Base-by-base conservation (phyloP, 164 flowering plant genomes). In the Paratinospora sagittata region DNA sequence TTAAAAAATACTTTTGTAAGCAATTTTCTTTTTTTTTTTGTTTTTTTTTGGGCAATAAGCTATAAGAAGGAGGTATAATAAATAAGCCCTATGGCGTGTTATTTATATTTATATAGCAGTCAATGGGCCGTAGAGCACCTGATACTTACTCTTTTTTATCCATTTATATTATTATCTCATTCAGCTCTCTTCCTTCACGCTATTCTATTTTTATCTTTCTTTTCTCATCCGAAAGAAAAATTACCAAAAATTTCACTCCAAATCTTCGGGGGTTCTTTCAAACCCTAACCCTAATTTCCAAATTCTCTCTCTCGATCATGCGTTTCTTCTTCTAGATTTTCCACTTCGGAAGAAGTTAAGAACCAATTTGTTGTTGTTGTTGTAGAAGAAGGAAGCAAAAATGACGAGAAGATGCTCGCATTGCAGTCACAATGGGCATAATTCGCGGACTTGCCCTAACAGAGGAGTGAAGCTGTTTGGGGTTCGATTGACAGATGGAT, bases 351-450 rank as follows among this genome's bases (percentile, higher is more conserved):
- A n/a, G n/a, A n/a, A n/a, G n/a, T n/a, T n/a, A 3, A 8, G n/a
- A 30, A n/a, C 55, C 30, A 27, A 61, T 39, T 52, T 27, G 47
- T 52, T 6, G 23, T 17, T 14, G 12, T n/a, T n/a, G n/a, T n/a
- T n/a, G n/a, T n/a, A n/a, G n/a, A n/a, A n/a, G n/a, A n/a, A n/a
- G n/a, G n/a, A n/a, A n/a, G n/a, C n/a, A n/a, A 55, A 68, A 43
- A 92, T 92, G 97, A 90, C 97, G 33, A 81, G 96, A 69, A 80
- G 85, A 73, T 92, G 97, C 78, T 92, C 96, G 60, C 96, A 90
- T 82, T 92, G 96, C 82, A 85, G 89, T 75, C 81, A 89, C 81
- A 89, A 90, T 77, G 97, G 97, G 26, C 97, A 92, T 77, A 92
- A 92, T 77, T 90, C 94, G 4, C 76, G 96, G 70, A 92, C 97